phyloP scores from a whole-genome alignment of 192 early-diverging fungal species.

The Podila horticola region DNA sequence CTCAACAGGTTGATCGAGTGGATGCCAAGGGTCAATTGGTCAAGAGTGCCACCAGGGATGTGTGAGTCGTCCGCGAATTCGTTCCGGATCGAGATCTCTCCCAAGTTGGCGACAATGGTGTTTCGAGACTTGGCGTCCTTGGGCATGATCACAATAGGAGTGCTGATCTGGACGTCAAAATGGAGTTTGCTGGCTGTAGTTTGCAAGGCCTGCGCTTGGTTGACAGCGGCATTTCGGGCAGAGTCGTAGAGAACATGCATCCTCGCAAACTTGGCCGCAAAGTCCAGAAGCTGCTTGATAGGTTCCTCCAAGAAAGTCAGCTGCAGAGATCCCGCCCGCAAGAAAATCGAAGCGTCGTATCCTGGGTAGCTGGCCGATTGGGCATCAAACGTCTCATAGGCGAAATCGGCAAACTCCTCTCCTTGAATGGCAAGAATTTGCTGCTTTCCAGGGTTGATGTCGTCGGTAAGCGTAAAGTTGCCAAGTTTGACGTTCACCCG shows the following conservation, averaged over 20 bases:
- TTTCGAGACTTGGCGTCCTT: conserved; percentile 66
- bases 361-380: conserved; percentile 74
- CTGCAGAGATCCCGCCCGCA: conserved; percentile 84
- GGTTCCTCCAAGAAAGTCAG: conserved; percentile 85
- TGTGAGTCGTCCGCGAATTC: conserved; percentile 66
- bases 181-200: conserved; percentile 82
- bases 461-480: conserved; percentile 74
- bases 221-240: conserved; percentile 86
- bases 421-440: conserved; percentile 87
- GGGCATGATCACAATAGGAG: conserved; percentile 90
- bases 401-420: conserved; percentile 88
- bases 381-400: conserved; percentile 83
- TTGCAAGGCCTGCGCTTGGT: conserved; percentile 82
- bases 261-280: conserved; percentile 84
- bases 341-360: conserved; percentile 80
- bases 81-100: conserved; percentile 87
- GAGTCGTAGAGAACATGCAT: conserved; percentile 90
- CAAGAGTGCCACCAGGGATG: conserved; percentile 63
- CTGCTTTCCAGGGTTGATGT: conserved; percentile 58
- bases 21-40: conserved; percentile 70
- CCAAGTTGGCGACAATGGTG: conserved; percentile 81
- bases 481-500: conserved; percentile 76
- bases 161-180: conserved; percentile 85
- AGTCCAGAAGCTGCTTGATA: conserved; percentile 76
- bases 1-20: conserved; percentile 68